Conservation (phyloP, 164 flowering plant species). For the Kalanchoe fedtschenkoi region DNA sequence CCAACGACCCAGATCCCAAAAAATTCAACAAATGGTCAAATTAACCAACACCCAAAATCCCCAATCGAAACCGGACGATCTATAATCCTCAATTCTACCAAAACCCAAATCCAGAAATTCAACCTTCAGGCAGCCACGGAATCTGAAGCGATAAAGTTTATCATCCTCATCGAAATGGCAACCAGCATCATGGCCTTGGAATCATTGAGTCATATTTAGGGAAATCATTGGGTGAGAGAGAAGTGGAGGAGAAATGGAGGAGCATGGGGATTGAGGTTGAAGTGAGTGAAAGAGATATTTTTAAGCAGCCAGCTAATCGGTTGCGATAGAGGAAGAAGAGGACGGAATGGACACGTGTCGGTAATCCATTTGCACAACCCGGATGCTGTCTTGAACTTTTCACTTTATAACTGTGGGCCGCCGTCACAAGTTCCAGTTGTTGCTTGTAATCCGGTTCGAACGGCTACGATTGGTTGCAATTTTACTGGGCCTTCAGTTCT, state of each 20-base stretch:
- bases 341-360: background rate
- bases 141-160: too few relatives aligned
- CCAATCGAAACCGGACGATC: too few relatives aligned
- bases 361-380: background rate
- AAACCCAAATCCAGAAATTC: background rate
- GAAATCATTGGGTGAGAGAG: background rate
- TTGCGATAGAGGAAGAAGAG: background rate
- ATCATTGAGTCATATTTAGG: background rate
- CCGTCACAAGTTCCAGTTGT: background rate
- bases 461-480: background rate
- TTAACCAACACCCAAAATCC: too few relatives aligned
- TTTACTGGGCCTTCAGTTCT: too few relatives aligned
- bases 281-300: conserved; percentile 1
- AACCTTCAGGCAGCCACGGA: too few relatives aligned
- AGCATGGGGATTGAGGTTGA: background rate
- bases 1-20: background rate
- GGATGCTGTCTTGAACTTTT: background rate
- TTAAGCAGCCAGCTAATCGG: background rate
- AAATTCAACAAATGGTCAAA: too few relatives aligned
- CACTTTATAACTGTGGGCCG: background rate
- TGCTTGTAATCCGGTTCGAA: background rate
- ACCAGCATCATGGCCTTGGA: background rate
- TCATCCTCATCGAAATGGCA: background rate
- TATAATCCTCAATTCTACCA: background rate
- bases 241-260: background rate